Evolutionary conservation across 257 asterid genomes (phyloP).

Genomic region (Solanum sparsipilum): DNA sequence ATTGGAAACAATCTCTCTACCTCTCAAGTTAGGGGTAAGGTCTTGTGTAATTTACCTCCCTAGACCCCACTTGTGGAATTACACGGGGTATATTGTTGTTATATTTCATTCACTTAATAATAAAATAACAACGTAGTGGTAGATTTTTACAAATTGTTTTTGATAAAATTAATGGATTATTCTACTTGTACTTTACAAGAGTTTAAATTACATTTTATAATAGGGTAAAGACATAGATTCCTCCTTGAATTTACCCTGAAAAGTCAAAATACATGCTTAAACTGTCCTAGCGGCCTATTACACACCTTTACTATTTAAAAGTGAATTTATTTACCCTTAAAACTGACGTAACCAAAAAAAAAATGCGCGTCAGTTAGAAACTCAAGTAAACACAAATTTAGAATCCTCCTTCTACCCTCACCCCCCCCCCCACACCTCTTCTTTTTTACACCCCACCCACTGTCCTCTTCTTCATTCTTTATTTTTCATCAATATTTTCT

Average conservation of each 20-base stretch:
- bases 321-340: neutral
- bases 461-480: too few species aligned
- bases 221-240: too few species aligned
- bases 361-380: neutral
- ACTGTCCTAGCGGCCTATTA: too few species aligned
- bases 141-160: neutral
- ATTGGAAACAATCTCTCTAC: neutral
- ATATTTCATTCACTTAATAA: neutral
- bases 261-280: too few species aligned
- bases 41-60: neutral
- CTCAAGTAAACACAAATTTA: neutral
- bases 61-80: neutral
- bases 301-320: neutral
- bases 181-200: neutral
- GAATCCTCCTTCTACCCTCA: neutral
- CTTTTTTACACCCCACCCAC: neutral
- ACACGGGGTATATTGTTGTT: neutral
- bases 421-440: neutral
- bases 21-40: neutral
- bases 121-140: neutral
- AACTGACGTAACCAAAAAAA: neutral
- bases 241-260: too few species aligned
- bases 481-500: too few species aligned
- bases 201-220: neutral
- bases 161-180: neutral